Conservation (phyloP, 1,284 basidiomycete species). For the Sporisorium scitamineum region DNA sequence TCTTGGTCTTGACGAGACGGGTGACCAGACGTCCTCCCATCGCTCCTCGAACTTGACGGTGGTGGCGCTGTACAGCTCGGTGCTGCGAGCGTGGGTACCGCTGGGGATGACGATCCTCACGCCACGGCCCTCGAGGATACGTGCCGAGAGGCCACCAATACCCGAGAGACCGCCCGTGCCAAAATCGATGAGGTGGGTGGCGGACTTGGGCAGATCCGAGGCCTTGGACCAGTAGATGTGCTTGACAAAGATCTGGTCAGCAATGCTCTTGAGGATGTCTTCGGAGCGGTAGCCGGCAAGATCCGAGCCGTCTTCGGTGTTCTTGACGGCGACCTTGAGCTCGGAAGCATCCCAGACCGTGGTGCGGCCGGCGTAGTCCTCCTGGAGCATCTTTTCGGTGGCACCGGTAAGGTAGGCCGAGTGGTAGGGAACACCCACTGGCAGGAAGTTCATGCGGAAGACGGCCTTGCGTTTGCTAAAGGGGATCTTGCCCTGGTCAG, state of each 20-base stretch:
- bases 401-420: slow-evolving; percentile 84
- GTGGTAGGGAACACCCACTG: slow-evolving; percentile 95
- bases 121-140: slow-evolving; percentile 91
- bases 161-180: slow-evolving; percentile 94
- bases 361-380: slow-evolving; percentile 75
- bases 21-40: slow-evolving; percentile 90
- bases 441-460: slow-evolving; percentile 92
- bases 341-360: slow-evolving; percentile 80
- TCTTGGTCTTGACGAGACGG: slow-evolving; percentile 81
- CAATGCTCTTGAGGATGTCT: slow-evolving; percentile 56
- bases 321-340: slow-evolving; percentile 85
- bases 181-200: slow-evolving; percentile 93
- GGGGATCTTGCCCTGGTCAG: slow-evolving; percentile 92
- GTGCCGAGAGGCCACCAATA: slow-evolving; percentile 88
- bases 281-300: slow-evolving; percentile 47
- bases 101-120: slow-evolving; percentile 76
- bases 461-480: slow-evolving; percentile 95
- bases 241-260: slow-evolving; percentile 84
- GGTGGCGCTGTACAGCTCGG: slow-evolving; percentile 75
- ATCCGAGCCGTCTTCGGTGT: slow-evolving; percentile 77
- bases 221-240: slow-evolving; percentile 94
- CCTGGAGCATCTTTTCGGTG: slow-evolving; percentile 78
- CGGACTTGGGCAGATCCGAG: slow-evolving; percentile 81
- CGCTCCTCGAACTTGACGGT: slow-evolving; percentile 82
- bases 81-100: slow-evolving; percentile 57